Base-by-base conservation (phyloP, 2,329 filamentous ascomycete genomes). In the Aspergillus latus region DNA sequence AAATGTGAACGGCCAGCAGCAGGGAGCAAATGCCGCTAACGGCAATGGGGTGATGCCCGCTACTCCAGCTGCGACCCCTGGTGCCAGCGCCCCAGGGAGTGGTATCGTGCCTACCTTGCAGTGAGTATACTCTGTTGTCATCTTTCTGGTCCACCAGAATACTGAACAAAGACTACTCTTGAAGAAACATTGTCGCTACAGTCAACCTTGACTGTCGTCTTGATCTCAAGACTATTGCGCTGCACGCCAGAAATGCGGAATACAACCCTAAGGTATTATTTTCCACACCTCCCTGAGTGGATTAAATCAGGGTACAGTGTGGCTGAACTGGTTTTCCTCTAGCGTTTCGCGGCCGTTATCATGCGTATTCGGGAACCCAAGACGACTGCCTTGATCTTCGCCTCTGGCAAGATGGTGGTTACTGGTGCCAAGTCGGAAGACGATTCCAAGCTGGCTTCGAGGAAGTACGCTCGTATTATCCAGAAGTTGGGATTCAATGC, bases 301-400 rank as follows among this genome's bases (percentile, higher is more conserved):
- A 56, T 59, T 60, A 54, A 61, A 67, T 70, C 70, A 69, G 70
- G 68, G 69, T 60, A 71, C 67, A 72, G 69, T 73, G 67, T 75
- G 75, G 74, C 78, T 77, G 76, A 76, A 74, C 68, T 68, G 66
- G 63, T 67, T 63, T 66, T 70, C 66, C 62, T 70, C 75, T 80
- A 96, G 92, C 93, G 93, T 88, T 97, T 97, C 73, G 94, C 93
- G 68, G 93, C 93, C 72, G 93, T 97, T 64, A 97, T 99, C 77
- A 97, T 99, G 94, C 92, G 94, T 80, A 99, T 99, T 67, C 92
- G 94, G 70, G 94, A 99, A 70, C 94, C 94, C 59, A 99, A 99
- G 82, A 99, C 94, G 4, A 99, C 94, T 2, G 94, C 94, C 5
- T 80, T 99, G 56, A 97, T 99, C 81, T 99, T 99, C 69, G 94